Evolutionary conservation across 208 protist genomes (phyloP).

Genomic region (Leishmania arabica): DNA sequence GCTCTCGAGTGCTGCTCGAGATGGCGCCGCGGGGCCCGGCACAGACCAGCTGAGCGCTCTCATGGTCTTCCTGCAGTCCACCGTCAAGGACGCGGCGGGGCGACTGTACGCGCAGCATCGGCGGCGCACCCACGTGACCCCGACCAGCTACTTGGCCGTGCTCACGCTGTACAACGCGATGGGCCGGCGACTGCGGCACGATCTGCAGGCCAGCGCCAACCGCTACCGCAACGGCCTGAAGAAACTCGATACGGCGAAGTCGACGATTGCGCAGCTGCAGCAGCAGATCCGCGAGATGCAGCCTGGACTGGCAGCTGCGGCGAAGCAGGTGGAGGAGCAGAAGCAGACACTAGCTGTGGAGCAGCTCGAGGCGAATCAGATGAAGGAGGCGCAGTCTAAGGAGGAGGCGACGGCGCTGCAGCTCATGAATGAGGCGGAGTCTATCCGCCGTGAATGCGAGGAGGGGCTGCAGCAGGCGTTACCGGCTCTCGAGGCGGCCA

Average conservation of each 20-base stretch:
- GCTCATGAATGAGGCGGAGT: slow-evolving; percentile 87
- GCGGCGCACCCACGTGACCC: slow-evolving; percentile 95
- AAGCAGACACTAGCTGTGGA: slow-evolving; percentile 84
- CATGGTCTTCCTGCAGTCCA: slow-evolving; percentile 90
- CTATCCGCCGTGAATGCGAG: slow-evolving; percentile 88
- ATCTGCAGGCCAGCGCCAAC: slow-evolving; percentile 48
- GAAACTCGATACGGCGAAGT: slow-evolving; percentile 94
- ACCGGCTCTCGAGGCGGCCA: slow-evolving; percentile 91
- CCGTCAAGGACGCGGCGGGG: slow-evolving; percentile 78
- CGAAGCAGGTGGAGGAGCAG: slow-evolving; percentile 90
- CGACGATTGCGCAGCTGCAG: slow-evolving; percentile 94
- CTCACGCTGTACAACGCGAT: slow-evolving; percentile 88
- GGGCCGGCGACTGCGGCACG: slow-evolving; percentile 68
- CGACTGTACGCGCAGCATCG: slow-evolving; percentile 88
- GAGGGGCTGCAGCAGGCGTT: slow-evolving; percentile 94
- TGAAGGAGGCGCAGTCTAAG: slow-evolving; percentile 70
- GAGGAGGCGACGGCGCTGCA: slow-evolving; percentile 84
- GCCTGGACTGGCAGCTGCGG: slow-evolving; percentile 89
- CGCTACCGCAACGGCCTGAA: slow-evolving; percentile 89
- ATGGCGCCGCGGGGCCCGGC: slow-evolving; percentile 20
- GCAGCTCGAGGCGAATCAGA: slow-evolving; percentile 86
- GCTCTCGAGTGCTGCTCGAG: slow-evolving; percentile 8
- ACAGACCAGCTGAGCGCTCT: slow-evolving; percentile 66
- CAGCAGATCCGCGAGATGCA: slow-evolving; percentile 94
- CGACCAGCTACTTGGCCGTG: slow-evolving; percentile 95